phyloP scores from a whole-genome alignment of 805 yeast genomes.

The Starmerella apicola region DNA sequence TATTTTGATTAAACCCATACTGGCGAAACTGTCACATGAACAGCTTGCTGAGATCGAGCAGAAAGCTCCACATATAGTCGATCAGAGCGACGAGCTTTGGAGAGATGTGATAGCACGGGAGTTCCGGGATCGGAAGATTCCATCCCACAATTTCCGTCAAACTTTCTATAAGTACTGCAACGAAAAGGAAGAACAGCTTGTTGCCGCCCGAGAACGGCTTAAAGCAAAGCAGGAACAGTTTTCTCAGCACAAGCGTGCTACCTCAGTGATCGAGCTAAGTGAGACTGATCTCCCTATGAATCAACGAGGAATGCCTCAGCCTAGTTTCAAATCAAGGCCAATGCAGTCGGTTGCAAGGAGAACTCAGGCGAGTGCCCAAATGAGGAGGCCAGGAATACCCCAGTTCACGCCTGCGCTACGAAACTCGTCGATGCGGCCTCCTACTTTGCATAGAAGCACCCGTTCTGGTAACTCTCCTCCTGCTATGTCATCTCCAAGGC shows the following conservation, averaged over 20 bases:
- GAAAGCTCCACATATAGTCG: conserved; percentile 24
- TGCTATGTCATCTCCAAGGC: too few species aligned
- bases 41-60: conserved; percentile 28
- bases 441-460: too few species aligned
- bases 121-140: conserved; percentile 27
- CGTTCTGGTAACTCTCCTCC: too few species aligned
- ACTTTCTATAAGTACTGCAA: conserved; percentile 22
- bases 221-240: conserved; percentile 23
- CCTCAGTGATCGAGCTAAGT: conserved; percentile 17
- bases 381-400: conserved; percentile 4
- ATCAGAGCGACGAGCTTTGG: conserved; percentile 28
- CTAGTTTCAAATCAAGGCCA: conserved; percentile 14
- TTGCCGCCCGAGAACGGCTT: conserved; percentile 32
- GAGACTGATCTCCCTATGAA: conserved; percentile 12
- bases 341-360: conserved; percentile 21
- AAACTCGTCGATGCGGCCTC: too few species aligned
- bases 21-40: conserved; percentile 24
- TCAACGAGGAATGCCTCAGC: conserved; percentile 1
- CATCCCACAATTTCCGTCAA: conserved; percentile 21
- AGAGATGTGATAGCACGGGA: conserved; percentile 22
- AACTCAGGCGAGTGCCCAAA: conserved; percentile 6
- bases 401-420: too few species aligned
- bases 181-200: conserved; percentile 35
- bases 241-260: conserved; percentile 21
- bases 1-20: conserved; percentile 28